Evolutionary conservation across 495 filamentous ascomycete species (phyloP), one percentile per base, ranked within the genome.

Genomic region (Staphylotrichum longicolle): DNA sequence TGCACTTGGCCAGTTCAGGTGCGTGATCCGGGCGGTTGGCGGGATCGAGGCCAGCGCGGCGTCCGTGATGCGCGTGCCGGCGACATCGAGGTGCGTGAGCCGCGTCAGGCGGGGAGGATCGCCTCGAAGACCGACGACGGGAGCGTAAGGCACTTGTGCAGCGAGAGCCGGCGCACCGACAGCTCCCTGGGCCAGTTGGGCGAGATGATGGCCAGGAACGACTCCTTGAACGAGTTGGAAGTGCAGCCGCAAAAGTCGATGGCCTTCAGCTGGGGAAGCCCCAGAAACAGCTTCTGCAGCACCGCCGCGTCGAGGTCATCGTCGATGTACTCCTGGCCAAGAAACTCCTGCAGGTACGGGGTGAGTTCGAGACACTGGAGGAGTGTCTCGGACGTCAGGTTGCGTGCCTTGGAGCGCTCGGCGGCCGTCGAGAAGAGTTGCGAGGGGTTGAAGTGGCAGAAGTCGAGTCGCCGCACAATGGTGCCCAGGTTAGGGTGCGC

Each of bases 371-470:
- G 77, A 72, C 89, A 93, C 67, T 86, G 80, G 56, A 89, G 74
- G 57, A 96, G 80, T 20, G 91, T 94, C 68, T 82, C 81, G 44
- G 88, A 80, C 33, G 91, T 96, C 67, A 96, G 73, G 72, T 93
- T 93, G 72, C 87, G 88, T 65, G 91, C 89, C 72, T 90, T 84
- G 42, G 82, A 77, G 49, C 91, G 90, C 83, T 91, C 88, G 75
- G 88, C 85, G 66, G 84, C 88, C 48, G 88, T 93, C 53, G 87
- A 83, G 66, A 92, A 91, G 41, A 92, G 78, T 33, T 89, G 89
- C 15, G 89, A 82, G 6, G 91, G 91, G 68, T 91, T 94, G 75
- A 93, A 93, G 78, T 93, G 89, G 47, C 89, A 91, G 72, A 96
- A 92, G 74, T 96, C 91, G 34, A 94, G 76, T 45, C 91, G 86